A percentile compares a stretch with the other conserved stretches of the same genome.
Conservation (phyloP, 2,329 filamentous ascomycete species). For the Ascochyta clinopodiicola region DNA sequence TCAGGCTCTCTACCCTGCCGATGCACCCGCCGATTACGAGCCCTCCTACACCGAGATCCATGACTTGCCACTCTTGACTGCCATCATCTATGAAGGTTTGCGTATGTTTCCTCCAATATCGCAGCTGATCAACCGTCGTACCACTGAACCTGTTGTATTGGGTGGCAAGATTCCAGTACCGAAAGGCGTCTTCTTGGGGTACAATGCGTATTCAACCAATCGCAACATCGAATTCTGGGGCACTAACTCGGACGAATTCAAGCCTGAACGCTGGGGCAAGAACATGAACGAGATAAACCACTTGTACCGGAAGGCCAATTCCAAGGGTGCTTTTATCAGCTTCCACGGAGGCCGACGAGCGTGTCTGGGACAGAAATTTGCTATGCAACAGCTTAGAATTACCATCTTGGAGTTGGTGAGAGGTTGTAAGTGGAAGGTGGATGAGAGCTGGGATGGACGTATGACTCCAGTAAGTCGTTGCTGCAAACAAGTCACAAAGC, state of each 20-base stretch:
- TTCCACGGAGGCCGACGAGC: constrained; percentile 53
- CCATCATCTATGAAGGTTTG: constrained; percentile 56
- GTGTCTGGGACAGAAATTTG: constrained; percentile 53
- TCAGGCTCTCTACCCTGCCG: constrained; percentile 18
- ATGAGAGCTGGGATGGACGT: constrained; percentile 36
- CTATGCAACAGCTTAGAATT: constrained; percentile 48
- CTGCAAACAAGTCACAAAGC: background rate
- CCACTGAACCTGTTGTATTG: constrained; percentile 37
- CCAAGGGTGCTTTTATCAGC: constrained; percentile 51
- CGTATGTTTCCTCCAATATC: constrained; percentile 59
- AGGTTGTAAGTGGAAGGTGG: constrained; percentile 31
- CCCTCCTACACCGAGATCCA: constrained; percentile 35
- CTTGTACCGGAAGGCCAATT: constrained; percentile 45
- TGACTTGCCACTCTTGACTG: constrained; percentile 52
- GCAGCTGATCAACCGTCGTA: constrained; percentile 57
- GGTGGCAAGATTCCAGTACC: constrained; percentile 30
- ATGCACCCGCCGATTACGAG: constrained; percentile 24
- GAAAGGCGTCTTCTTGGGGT: constrained; percentile 33
- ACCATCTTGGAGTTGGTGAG: constrained; percentile 41
- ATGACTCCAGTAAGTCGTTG: constrained; percentile 30
- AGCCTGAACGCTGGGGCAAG: constrained; percentile 50
- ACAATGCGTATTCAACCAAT: constrained; percentile 39
- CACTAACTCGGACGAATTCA: constrained; percentile 44
- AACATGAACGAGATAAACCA: constrained; percentile 45
- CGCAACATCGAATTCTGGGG: constrained; percentile 38